Percentiles rank a stretch among this genome's conserved stretches.
Conservation (phyloP, 305 asterid genomes). For the Fraxinus dipetala region DNA sequence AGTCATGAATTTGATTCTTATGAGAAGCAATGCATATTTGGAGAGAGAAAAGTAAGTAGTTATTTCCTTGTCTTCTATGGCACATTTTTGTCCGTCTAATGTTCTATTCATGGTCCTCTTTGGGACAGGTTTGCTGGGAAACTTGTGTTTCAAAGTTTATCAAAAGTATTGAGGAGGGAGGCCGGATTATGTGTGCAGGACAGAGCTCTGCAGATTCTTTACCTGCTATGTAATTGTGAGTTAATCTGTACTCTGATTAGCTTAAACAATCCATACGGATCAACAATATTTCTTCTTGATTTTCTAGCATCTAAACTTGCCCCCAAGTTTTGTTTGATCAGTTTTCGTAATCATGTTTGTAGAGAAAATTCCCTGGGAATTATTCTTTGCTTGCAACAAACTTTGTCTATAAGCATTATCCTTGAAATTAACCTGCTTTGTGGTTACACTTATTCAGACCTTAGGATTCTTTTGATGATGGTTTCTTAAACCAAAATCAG, state of each 20-base stretch:
- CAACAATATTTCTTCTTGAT: background rate
- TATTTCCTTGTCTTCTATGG: slow-evolving; percentile 16
- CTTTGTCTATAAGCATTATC: slow-evolving; percentile 11
- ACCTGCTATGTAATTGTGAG: slow-evolving; percentile 85
- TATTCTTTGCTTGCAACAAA: background rate
- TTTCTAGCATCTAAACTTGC: background rate
- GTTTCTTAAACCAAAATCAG: background rate
- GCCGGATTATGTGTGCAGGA: slow-evolving; percentile 65
- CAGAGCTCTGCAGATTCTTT: slow-evolving; percentile 70
- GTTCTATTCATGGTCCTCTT: slow-evolving; percentile 25
- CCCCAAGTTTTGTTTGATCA: background rate
- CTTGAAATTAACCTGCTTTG: slow-evolving; percentile 5
- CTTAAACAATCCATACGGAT: slow-evolving; percentile 11
- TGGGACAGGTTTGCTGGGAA: slow-evolving; percentile 58
- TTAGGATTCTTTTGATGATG: background rate
- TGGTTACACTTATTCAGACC: background rate
- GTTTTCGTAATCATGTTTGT: background rate
- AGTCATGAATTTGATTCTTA: slow-evolving; percentile 65
- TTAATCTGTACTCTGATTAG: slow-evolving; percentile 20
- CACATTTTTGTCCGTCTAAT: slow-evolving; percentile 8
- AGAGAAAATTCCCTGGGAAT: slow-evolving; percentile 11
- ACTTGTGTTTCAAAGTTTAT: slow-evolving; percentile 49
- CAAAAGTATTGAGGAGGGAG: slow-evolving; percentile 59
- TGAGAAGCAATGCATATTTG: slow-evolving; percentile 68
- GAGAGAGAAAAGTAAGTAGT: slow-evolving; percentile 77